These are phyloP conservation scores for Hypomontagnella monticulosa DNA, from an alignment of 495 filamentous ascomycete genomes.

Conservation along the genomic window DNA sequence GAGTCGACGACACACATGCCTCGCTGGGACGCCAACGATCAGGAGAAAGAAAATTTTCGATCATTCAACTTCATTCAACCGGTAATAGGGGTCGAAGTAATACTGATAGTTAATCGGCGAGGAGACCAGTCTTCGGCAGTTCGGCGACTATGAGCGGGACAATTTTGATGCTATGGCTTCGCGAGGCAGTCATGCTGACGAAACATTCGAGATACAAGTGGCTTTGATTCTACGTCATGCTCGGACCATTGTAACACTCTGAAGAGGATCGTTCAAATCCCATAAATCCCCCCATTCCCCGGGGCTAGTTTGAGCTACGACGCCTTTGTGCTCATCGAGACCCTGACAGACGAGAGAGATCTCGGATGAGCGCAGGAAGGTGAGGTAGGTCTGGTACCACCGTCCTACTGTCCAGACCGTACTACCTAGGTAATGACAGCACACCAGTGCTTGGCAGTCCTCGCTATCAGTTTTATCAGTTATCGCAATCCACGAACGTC, in stretches of 20 bases:
- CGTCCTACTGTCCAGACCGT: slow-evolving; percentile 27
- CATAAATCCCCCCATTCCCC: slow-evolving; percentile 39
- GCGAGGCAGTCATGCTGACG: slow-evolving; percentile 40
- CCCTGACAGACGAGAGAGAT: slow-evolving; percentile 20
- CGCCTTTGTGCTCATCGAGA: slow-evolving; percentile 15
- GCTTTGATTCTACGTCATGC: slow-evolving; percentile 35
- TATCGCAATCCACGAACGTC: slow-evolving; percentile 4
- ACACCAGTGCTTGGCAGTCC: slow-evolving; percentile 28
- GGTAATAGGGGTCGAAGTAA: slow-evolving; percentile 31
- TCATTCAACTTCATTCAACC: slow-evolving; percentile 10
- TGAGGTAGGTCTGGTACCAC: background rate
- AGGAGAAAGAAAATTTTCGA: slow-evolving; percentile 10
- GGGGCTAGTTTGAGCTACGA: slow-evolving; percentile 10
- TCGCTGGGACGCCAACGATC: slow-evolving; percentile 5
- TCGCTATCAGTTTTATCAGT: slow-evolving; percentile 30
- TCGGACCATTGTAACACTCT: slow-evolving; percentile 24
- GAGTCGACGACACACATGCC: slow-evolving; percentile 18
- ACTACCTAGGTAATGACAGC: slow-evolving; percentile 37
- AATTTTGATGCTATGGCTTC: slow-evolving; percentile 23
- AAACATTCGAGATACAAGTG: slow-evolving; percentile 28
- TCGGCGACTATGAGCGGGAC: slow-evolving; percentile 33
- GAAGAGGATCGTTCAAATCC: slow-evolving; percentile 33
- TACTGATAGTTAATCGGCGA: slow-evolving; percentile 40
- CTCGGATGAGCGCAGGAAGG: background rate
- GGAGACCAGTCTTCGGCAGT: slow-evolving; percentile 41